Evolutionary conservation across 2,329 filamentous ascomycete genomes (phyloP), one percentile per base, ranked within the genome.

Genomic region (Cladosporium austrohemisphaericum): DNA sequence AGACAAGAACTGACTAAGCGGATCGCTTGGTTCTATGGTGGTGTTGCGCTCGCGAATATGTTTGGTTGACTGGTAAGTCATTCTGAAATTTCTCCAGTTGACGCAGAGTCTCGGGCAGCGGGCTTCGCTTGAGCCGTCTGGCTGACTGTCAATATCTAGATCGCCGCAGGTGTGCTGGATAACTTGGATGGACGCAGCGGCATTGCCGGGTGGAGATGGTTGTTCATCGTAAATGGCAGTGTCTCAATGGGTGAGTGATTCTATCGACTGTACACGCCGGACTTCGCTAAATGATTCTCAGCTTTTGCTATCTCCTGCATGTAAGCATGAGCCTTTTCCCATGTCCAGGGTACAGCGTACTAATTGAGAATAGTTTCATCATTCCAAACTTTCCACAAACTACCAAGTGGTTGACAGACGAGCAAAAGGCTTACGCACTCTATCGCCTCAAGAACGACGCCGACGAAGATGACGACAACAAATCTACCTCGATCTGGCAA

Each of bases 351-450:
- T n/a, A n/a, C n/a, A n/a, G n/a, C n/a, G n/a, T n/a, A n/a, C n/a
- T n/a, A n/a, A n/a, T n/a, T n/a, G n/a, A 14, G 67, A 66, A 26
- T 11, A 26, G 25, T 0, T 67, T 71, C 9, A 64, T 71, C 14
- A 72, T 46, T 55, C 78, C 54, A 52, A 72, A 81, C 55, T 79
- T 78, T 13, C 78, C 78, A 1, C 65, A 71, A 35, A 78, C 73
- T 1, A 78, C 77, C 0, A 67, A 64, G 19, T 81, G 78, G 77
- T 59, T 81, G 0, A 67, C 67, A 0, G 60, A 73, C 3, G 73
- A 78, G 33, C 76, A 80, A 55, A 77, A 76, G 49, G 69, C 70
- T 0, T 77, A 77, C 45, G 77, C 78, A 0, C 70, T 74, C 31
- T 79, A 74, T 71, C 68, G 78, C 0, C 64, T 80, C 1, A 62